Percentiles rank a stretch among this genome's conserved stretches.
Evolutionary conservation across 805 yeast species (phyloP).

Genomic region (Saturnispora sekii): DNA sequence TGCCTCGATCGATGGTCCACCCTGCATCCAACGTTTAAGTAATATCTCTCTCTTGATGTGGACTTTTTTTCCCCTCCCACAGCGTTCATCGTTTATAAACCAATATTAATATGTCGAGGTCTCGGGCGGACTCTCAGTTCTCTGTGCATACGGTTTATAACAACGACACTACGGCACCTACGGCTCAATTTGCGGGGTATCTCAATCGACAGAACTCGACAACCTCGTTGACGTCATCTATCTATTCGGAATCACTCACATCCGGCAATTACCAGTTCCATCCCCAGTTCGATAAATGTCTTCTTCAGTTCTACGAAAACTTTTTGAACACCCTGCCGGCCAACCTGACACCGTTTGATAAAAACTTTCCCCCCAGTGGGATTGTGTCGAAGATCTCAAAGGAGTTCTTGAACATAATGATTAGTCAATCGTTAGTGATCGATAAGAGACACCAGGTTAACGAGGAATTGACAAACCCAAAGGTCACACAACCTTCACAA

Average conservation of each 20-base stretch:
- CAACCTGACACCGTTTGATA: conserved; percentile 58
- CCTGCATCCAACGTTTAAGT: no score
- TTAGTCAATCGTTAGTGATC: conserved; percentile 15
- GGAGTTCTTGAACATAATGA: conserved; percentile 29
- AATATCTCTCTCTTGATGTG: no score
- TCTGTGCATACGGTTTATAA: conserved; percentile 8
- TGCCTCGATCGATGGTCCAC: no score
- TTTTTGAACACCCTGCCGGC: conserved; percentile 40
- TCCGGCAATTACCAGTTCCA: conserved; percentile 24
- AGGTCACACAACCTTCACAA: conserved; percentile 10
- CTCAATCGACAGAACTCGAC: conserved; percentile 12
- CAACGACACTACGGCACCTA: not conserved
- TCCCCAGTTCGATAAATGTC: conserved; percentile 33
- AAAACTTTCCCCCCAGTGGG: conserved; percentile 58
- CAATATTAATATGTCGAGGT: conserved; percentile 1
- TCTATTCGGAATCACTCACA: conserved; percentile 11
- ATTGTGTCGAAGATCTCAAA: conserved; percentile 52
- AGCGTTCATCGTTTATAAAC: not conserved
- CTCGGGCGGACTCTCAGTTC: conserved; percentile 11
- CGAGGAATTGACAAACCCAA: conserved; percentile 23
- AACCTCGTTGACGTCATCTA: conserved; percentile 17
- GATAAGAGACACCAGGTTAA: conserved; percentile 19
- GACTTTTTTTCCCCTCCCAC: not conserved
- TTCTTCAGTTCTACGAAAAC: conserved; percentile 38
- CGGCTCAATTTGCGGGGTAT: not conserved